Conservation (phyloP, 2,329 filamentous ascomycete genomes). For the Aspergillus udagawae region DNA sequence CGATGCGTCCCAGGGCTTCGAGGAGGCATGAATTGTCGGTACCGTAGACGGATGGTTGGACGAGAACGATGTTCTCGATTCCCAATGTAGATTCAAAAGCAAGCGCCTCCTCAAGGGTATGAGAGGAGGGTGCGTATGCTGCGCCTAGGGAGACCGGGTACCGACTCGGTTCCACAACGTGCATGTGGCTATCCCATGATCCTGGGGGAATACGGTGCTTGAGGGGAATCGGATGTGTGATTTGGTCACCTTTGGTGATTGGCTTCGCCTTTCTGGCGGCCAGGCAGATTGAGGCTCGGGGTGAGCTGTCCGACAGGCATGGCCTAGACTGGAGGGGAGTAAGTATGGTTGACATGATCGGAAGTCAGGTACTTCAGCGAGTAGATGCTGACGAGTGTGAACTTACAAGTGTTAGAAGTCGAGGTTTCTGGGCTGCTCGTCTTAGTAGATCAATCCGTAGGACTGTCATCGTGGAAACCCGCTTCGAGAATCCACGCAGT, state of each 20-base stretch:
- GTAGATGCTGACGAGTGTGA: neutral
- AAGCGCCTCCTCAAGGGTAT: constrained; percentile 50
- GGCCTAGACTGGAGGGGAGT: constrained; percentile 21
- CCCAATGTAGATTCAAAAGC: constrained; percentile 50
- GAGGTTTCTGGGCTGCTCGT: constrained; percentile 5
- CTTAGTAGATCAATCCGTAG: constrained; percentile 6
- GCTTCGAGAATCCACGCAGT: neutral
- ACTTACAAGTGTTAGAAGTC: constrained; percentile 7
- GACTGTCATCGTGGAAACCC: constrained; percentile 7
- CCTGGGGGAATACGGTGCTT: constrained; percentile 25
- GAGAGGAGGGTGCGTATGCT: constrained; percentile 48
- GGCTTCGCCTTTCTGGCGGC: constrained; percentile 3
- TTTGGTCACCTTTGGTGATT: constrained; percentile 6
- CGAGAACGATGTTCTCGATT: constrained; percentile 55
- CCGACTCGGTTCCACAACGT: constrained; percentile 52
- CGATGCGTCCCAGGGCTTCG: constrained; percentile 49
- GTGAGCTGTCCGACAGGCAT: constrained; percentile 10
- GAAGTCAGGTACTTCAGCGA: neutral
- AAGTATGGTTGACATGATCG: constrained; percentile 18
- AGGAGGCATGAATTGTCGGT: constrained; percentile 58
- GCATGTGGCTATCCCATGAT: constrained; percentile 62
- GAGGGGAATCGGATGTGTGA: constrained; percentile 6
- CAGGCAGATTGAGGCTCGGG: constrained; percentile 15
- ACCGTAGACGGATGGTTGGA: constrained; percentile 61
- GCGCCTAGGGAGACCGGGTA: constrained; percentile 50